Evolutionary conservation across 1,284 basidiomycete species (phyloP), one percentile per base, ranked within the genome.

Genomic region (Ceratobasidium sp.): DNA sequence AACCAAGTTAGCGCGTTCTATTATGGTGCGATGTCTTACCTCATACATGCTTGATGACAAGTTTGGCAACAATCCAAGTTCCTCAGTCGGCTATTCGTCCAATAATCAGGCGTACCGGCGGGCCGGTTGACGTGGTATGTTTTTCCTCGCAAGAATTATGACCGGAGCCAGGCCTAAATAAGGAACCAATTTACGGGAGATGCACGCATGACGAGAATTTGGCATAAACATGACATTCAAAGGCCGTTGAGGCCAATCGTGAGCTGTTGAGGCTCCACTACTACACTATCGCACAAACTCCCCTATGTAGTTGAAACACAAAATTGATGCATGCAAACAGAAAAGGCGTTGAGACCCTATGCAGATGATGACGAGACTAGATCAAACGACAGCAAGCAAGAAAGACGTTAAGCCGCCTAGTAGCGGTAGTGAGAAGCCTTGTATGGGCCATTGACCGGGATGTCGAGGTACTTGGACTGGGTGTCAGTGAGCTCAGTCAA

Each of bases 401-500:
- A 50, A 15, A 65, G 42, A n/a, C 52, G 38, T 44, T 73, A 59
- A 68, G 42, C 20, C 83, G 82, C 81, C 83, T 85, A 89, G 85
- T 87, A 91, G 86, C 92, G 89, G 90, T 94, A 94, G 89, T 94
- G 92, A 81, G 86, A 86, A 81, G 94, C 90, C 90, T 97, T 99
- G 94, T 96, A 99, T 73, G 97, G 97, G 78, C 97, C 97, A 80
- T 90, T 87, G 83, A 91, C 87, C 80, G 95, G 95, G 80, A 99
- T 91, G 87, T 96, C 96, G 82, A 99, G 92, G 90, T 99, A 99
- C 79, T 90, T 88, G 83, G 96, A 91, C 89, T 99, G 97, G 80
- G 89, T 90, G 26, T 89, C 75, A 73, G 91, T 89, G 82, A 99
- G 90, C 82, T 87, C 88, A 80, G 98, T 98, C 85, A 99, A 91